Evolutionary conservation across 2,329 filamentous ascomycete species (phyloP).

Genomic region (Fusarium aywerte): DNA sequence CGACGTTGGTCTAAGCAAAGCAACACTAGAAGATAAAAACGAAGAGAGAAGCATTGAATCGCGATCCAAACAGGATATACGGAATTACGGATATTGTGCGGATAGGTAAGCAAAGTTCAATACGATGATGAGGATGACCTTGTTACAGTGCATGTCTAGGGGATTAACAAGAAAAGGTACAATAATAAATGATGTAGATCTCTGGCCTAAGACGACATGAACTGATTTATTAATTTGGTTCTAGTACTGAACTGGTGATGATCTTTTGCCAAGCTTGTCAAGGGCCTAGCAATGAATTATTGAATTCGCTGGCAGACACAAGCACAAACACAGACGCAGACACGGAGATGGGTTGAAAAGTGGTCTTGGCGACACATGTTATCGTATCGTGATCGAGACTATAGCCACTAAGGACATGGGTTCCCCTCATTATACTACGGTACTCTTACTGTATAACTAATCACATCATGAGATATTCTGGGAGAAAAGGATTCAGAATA

Average conservation of each 20-base stretch:
- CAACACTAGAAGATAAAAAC: neutral
- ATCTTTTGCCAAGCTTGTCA: slow-evolving; percentile 12
- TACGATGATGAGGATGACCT: slow-evolving; percentile 1
- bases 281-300: slow-evolving; percentile 22
- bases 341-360: neutral
- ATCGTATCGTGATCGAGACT: slow-evolving; percentile 15
- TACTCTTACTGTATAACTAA: too few species aligned
- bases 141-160: too few species aligned
- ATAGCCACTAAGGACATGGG: slow-evolving; percentile 20
- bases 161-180: too few species aligned
- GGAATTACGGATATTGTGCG: neutral
- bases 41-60: neutral
- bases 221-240: too few species aligned
- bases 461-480: slow-evolving; percentile 13
- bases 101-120: slow-evolving; percentile 8
- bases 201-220: too few species aligned
- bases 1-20: neutral
- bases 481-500: neutral
- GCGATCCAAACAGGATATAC: slow-evolving; percentile 4
- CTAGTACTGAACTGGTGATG: slow-evolving; percentile 9
- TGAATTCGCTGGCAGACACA: slow-evolving; percentile 20
- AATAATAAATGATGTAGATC: too few species aligned
- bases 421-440: slow-evolving; percentile 25
- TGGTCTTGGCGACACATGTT: slow-evolving; percentile 24
- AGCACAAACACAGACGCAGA: neutral